Evolutionary conservation across 495 filamentous ascomycete species (phyloP).

Genomic region (Penicillium soppii): DNA sequence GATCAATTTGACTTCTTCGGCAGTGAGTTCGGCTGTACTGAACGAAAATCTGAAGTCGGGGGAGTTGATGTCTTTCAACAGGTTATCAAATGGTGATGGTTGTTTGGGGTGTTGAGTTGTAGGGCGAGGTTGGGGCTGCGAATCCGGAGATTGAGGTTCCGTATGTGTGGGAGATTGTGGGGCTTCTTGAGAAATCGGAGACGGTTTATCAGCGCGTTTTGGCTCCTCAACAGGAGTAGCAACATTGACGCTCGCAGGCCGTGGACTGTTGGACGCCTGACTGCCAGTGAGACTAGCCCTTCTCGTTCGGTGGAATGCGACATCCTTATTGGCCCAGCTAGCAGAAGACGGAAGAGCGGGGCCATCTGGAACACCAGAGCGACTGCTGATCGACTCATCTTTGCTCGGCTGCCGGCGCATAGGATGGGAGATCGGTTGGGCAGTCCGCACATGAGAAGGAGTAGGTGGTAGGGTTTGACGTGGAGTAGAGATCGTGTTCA

Average conservation of each 20-base stretch:
- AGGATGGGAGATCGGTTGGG: slow-evolving; percentile 59
- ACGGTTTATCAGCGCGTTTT: slow-evolving; percentile 38
- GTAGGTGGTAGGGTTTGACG: slow-evolving; percentile 42
- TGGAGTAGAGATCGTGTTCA: slow-evolving; percentile 84
- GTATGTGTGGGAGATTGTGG: slow-evolving; percentile 24
- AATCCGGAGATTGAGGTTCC: slow-evolving; percentile 23
- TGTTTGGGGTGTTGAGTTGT: slow-evolving; percentile 21
- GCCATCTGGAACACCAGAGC: slow-evolving; percentile 59
- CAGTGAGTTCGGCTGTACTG: slow-evolving; percentile 45
- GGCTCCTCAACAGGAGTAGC: slow-evolving; percentile 42
- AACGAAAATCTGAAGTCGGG: slow-evolving; percentile 64
- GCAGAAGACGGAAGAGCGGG: slow-evolving; percentile 89
- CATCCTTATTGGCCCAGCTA: slow-evolving; percentile 84
- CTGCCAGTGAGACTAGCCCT: slow-evolving; percentile 76
- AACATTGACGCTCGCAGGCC: slow-evolving; percentile 60
- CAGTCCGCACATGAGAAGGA: slow-evolving; percentile 27
- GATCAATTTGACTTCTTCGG: slow-evolving; percentile 56
- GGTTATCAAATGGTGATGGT: slow-evolving; percentile 39
- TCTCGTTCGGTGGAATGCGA: slow-evolving; percentile 63
- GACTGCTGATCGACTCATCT: slow-evolving; percentile 65
- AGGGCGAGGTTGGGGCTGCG: slow-evolving; percentile 15
- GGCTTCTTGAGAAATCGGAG: slow-evolving; percentile 23
- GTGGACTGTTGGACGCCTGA: slow-evolving; percentile 77
- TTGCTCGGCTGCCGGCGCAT: slow-evolving; percentile 74
- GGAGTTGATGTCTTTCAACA: slow-evolving; percentile 54